Evolutionary conservation across 1,139 yeast genomes (phyloP), one percentile per base, ranked within the genome.

Genomic region (Pichia sp.): DNA sequence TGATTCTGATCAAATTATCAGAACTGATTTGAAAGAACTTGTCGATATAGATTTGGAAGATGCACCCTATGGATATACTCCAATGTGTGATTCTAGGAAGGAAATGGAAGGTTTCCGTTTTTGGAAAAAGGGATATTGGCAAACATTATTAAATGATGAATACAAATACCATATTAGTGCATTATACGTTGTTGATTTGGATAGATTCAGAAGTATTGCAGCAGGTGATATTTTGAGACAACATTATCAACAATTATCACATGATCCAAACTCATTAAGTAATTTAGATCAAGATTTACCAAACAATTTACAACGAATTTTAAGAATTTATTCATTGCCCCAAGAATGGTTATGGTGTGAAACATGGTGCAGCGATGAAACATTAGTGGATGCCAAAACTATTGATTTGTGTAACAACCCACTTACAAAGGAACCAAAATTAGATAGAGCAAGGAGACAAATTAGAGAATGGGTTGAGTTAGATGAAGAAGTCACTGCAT

Each of bases 51-150:
- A 82, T 55, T 63, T 86, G 45, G 65, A 80, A 35, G 94, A 86
- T 6, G 85, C 88, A 0, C 85, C 93, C 0, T 85, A 86, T 57
- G 95, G 89, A 0, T 85, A 80, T 55, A 76, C 88, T 0, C 95
- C 95, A 15, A 85, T 86, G 95, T 78, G 95, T 51, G 94, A 86
- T 42, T 79, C 89, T 1, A 68, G 91, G 38, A 61, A 65, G 24
- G 95, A 84, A 51, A 84, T 82, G 80, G 89, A 82, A 53, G 95
- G 93, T 0, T 83, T 72, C 59, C 67, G 95, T 43, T 91, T 91
- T 64, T 91, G 98, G 98, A 82, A 87, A 55, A 76, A 77, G 49
- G 97, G 97, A 0, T 91, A 87, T 60, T 91, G 98, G 98, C 65
- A 76, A 43, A 69, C 70, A 5, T 73, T 75, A 23, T 64, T 89